Conservation (phyloP, 140 eudicot genomes). For the Cichorium intybus region DNA sequence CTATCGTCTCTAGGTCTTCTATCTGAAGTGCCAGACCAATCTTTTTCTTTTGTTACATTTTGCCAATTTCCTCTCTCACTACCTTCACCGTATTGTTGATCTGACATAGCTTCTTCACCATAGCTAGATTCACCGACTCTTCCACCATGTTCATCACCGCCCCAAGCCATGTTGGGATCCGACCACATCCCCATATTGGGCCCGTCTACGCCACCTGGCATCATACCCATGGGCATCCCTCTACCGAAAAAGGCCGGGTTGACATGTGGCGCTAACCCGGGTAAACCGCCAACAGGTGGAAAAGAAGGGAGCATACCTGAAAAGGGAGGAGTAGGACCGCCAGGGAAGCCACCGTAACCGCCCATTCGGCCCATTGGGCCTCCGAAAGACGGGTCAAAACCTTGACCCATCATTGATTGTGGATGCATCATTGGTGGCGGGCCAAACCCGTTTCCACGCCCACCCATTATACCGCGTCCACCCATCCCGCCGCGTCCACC, state of each 20-base stretch:
- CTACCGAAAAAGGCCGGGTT: slow-evolving; percentile 76
- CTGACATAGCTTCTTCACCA: slow-evolving; percentile 87
- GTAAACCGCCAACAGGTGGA: slow-evolving; percentile 83
- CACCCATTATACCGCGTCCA: slow-evolving; percentile 61
- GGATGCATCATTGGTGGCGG: slow-evolving; percentile 72
- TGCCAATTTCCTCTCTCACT: slow-evolving; percentile 58
- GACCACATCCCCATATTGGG: slow-evolving; percentile 90
- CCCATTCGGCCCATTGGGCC: slow-evolving; percentile 95
- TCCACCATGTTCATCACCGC: slow-evolving; percentile 81
- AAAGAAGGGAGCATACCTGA: slow-evolving; percentile 65
- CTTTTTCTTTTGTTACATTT: slow-evolving; percentile 50
- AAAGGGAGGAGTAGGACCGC: slow-evolving; percentile 63
- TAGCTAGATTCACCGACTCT: slow-evolving; percentile 80
- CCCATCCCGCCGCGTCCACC: slow-evolving; percentile 60
- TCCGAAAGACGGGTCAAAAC: slow-evolving; percentile 78
- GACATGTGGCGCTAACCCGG: slow-evolving; percentile 95
- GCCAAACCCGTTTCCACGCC: slow-evolving; percentile 60
- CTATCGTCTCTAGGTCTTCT: slow-evolving; percentile 63
- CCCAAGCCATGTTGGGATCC: slow-evolving; percentile 81
- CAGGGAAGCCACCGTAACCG: slow-evolving; percentile 68
- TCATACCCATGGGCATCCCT: slow-evolving; percentile 95
- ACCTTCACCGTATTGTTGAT: slow-evolving; percentile 69
- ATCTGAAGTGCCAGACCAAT: slow-evolving; percentile 68
- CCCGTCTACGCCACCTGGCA: slow-evolving; percentile 75
- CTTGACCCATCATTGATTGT: slow-evolving; percentile 86